Conservation (phyloP, 2,329 filamentous ascomycete species). For the Pseudogymnoascus sp. region DNA sequence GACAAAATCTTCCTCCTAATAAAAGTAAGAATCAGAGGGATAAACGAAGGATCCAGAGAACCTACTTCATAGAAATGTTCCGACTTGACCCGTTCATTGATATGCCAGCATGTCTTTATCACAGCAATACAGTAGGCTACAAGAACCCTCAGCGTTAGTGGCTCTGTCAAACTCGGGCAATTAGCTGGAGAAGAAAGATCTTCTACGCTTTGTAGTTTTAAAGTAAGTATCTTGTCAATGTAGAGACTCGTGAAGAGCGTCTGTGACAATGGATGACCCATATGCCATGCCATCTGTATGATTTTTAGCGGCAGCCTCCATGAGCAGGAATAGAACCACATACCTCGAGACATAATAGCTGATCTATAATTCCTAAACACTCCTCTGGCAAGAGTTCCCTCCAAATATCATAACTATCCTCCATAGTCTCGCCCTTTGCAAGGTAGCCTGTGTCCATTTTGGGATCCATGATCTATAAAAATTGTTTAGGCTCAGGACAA, state of each 20-base stretch:
- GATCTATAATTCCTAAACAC: constrained; percentile 87
- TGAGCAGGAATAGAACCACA: background rate
- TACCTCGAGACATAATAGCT: constrained; percentile 82
- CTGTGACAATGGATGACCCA: constrained; percentile 90
- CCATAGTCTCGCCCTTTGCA: constrained; percentile 67
- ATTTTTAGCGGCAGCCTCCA: constrained; percentile 11
- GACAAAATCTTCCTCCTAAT: constrained; percentile 89
- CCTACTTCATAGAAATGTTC: constrained; percentile 85
- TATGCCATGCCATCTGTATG: constrained; percentile 83
- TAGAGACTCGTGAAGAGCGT: constrained; percentile 91
- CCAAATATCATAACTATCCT: constrained; percentile 72
- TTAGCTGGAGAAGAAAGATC: constrained; percentile 31
- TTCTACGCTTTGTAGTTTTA: constrained; percentile 53
- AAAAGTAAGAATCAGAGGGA: constrained; percentile 8
- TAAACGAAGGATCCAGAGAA: constrained; percentile 11
- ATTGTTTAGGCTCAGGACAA: background rate
- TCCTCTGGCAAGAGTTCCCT: constrained; percentile 64
- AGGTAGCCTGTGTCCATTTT: constrained; percentile 97
- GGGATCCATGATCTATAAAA: constrained; percentile 81
- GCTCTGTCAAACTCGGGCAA: constrained; percentile 26
- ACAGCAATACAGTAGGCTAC: constrained; percentile 80
- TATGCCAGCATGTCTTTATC: constrained; percentile 72
- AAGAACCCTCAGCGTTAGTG: constrained; percentile 55
- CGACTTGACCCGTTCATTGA: constrained; percentile 67
- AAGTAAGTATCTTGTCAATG: constrained; percentile 72